A percentile compares a stretch with the other conserved stretches of the same genome.
Evolutionary conservation across 805 yeast species (phyloP).

Genomic region (Candida michaelii): DNA sequence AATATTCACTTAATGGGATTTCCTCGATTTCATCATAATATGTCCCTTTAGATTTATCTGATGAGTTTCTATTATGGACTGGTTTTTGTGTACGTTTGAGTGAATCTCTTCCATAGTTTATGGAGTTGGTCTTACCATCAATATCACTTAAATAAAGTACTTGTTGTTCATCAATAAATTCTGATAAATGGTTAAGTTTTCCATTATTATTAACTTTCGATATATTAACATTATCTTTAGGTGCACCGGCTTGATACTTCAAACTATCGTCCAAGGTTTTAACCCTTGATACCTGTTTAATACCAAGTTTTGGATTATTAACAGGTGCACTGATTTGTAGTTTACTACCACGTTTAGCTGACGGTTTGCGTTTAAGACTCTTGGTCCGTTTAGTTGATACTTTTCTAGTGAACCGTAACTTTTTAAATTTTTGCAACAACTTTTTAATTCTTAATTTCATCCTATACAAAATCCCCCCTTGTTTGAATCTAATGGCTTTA

Average conservation of each 20-base stretch:
- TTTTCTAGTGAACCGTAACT: conserved; percentile 19
- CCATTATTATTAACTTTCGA: conserved; percentile 7
- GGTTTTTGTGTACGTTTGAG: conserved; percentile 17
- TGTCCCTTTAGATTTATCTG: conserved; percentile 3
- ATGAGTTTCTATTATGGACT: conserved; percentile 13
- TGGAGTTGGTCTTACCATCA: conserved; percentile 11
- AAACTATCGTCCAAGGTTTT: conserved; percentile 21
- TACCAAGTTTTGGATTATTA: conserved; percentile 32
- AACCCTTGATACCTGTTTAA: conserved; percentile 16
- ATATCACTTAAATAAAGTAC: conserved; percentile 13
- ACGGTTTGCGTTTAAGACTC: conserved; percentile 7
- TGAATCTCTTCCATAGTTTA: conserved; percentile 10
- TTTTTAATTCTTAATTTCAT: conserved; percentile 27
- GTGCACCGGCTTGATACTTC: conserved; percentile 27
- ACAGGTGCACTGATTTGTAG: conserved; percentile 28
- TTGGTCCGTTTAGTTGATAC: conserved; percentile 28
- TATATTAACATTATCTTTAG: conserved; percentile 18
- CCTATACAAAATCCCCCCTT: conserved; percentile 35
- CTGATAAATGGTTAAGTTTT: conserved; percentile 23
- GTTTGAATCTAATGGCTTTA: conserved; percentile 34
- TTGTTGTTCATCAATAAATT: conserved; percentile 28
- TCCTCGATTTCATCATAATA: conserved; percentile 15
- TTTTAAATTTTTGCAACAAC: conserved; percentile 23
- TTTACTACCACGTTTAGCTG: too few relatives aligned
- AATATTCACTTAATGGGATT: conserved; percentile 14